These are phyloP conservation scores for Talaromyces liani DNA, from an alignment of 495 filamentous ascomycete genomes.

Conservation along the genomic window DNA sequence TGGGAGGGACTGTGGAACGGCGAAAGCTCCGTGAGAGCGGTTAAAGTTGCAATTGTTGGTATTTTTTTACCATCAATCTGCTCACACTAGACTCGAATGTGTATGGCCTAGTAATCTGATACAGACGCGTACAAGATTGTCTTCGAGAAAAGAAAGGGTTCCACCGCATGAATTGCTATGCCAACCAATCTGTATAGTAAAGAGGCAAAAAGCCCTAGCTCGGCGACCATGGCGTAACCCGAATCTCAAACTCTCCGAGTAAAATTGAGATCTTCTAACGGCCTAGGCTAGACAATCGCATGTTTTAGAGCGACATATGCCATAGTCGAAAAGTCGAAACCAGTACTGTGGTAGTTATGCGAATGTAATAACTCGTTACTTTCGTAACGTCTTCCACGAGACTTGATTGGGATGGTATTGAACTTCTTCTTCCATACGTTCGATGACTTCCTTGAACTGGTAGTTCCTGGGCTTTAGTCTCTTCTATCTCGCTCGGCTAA, in stretches of 20 bases:
- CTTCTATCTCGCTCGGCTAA: background rate
- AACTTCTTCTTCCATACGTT: background rate
- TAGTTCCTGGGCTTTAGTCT: background rate
- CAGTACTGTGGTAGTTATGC: background rate
- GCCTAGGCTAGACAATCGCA: background rate
- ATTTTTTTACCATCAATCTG: background rate
- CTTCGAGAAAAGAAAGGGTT: background rate
- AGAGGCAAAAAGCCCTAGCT: background rate
- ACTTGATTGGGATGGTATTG: background rate
- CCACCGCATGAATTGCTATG: background rate
- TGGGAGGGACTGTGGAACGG: background rate
- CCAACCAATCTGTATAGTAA: background rate
- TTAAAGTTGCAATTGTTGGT: background rate
- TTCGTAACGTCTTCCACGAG: background rate
- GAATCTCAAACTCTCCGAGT: background rate
- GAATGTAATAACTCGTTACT: background rate
- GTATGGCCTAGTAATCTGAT: background rate
- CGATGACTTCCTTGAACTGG: background rate
- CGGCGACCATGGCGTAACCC: background rate
- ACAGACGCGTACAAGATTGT: background rate
- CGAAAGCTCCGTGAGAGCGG: background rate
- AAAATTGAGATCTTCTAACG: background rate
- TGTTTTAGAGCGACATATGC: background rate
- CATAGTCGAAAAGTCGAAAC: background rate
- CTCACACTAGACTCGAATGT: background rate